A percentile compares a stretch with the other conserved stretches of the same genome.
Evolutionary conservation across 148 eudicot genomes (phyloP).

Genomic region (Rhododendron ferrugineum): DNA sequence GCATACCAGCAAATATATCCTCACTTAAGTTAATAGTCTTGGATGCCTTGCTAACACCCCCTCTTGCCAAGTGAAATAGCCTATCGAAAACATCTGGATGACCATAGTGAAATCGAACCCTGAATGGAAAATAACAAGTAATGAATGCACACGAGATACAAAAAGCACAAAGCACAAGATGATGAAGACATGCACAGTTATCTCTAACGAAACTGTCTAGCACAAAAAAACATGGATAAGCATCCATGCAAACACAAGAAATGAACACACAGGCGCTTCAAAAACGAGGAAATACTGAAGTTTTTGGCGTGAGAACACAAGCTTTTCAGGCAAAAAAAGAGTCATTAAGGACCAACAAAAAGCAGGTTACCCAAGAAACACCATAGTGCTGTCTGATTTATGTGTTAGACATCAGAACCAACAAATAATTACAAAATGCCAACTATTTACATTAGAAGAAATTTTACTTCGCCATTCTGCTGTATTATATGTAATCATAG

Average conservation of each 20-base stretch:
- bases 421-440: background rate
- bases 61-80: slow-evolving; percentile 92
- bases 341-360: background rate
- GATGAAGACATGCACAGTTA: background rate
- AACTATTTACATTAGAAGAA: background rate
- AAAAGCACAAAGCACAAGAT: background rate
- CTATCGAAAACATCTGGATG: slow-evolving; percentile 99
- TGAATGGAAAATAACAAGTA: slow-evolving; percentile 16
- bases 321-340: background rate
- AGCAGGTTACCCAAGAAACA: background rate
- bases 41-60: slow-evolving; percentile 98
- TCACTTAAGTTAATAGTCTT: slow-evolving; percentile 92
- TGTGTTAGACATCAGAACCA: slow-evolving; percentile 1
- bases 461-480: background rate
- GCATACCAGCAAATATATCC: slow-evolving; percentile 97
- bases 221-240: background rate
- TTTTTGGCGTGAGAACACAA: background rate
- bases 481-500: background rate
- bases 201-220: background rate
- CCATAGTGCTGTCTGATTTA: background rate
- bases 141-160: background rate
- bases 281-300: background rate
- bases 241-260: background rate
- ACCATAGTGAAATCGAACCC: slow-evolving; percentile 99
- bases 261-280: background rate